These are phyloP conservation scores for Uronychia binucleata DNA, from an alignment of 73 alveolate species.

Conservation along the genomic window DNA sequence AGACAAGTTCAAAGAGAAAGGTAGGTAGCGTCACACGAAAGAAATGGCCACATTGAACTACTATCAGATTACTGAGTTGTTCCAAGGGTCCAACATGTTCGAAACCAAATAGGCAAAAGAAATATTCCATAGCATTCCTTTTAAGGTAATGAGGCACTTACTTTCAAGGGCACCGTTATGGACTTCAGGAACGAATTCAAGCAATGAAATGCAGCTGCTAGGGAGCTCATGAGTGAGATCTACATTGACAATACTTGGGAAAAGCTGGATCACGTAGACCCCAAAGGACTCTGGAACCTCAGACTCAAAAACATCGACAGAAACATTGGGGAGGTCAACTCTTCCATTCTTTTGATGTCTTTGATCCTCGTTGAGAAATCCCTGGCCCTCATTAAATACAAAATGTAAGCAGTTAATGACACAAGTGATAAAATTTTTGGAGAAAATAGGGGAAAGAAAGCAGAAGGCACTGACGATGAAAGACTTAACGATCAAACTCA, in stretches of 20 bases:
- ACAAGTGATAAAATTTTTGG: conserved; percentile 18
- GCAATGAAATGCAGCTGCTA: not conserved
- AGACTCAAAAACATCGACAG: conserved; percentile 16
- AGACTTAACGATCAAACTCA: not conserved
- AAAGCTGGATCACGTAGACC: conserved; percentile 8
- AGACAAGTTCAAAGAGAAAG: conserved; percentile 27
- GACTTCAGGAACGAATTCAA: conserved; percentile 14
- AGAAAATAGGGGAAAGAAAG: conserved; percentile 6
- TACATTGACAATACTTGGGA: conserved; percentile 27
- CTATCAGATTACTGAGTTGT: conserved; percentile 12
- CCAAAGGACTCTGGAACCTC: conserved; percentile 12
- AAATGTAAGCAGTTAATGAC: conserved; percentile 22
- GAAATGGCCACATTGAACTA: not conserved
- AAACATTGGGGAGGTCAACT: not conserved
- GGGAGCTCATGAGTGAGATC: not conserved
- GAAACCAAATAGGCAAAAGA: conserved; percentile 6
- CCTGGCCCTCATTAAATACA: conserved; percentile 3
- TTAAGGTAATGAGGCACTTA: not conserved
- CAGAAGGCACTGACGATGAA: not conserved
- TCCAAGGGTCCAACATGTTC: conserved; percentile 3
- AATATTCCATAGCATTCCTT: conserved; percentile 3
- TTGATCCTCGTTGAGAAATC: not conserved
- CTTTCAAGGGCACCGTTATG: not conserved
- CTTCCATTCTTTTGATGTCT: conserved; percentile 5
- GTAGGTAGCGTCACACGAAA: not conserved